Base-by-base conservation (phyloP, 768 basidiomycete species). In the Cyclocybe cylindracea region DNA sequence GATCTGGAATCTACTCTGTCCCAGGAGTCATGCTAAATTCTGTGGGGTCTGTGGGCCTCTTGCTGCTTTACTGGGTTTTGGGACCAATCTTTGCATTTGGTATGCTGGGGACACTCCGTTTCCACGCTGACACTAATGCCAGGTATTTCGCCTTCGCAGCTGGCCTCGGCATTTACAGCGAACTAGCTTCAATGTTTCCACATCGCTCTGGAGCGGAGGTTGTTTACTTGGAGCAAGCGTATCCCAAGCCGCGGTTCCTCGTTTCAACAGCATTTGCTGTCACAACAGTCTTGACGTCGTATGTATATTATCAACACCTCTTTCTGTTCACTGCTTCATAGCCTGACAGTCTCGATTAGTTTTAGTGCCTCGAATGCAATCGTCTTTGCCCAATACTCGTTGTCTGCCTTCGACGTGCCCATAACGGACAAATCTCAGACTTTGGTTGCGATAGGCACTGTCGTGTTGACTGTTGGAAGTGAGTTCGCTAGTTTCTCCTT, bases 201-300 rank as follows among this genome's bases (percentile, higher is more conserved):
- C 56, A 72, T 40, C 64, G 80, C 16, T 76, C 77, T 10, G 79
- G 79, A 0, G 80, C 72, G 10, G 76, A 79, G 57, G 78, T 79
- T 10, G 79, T 74, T 4, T 79, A 74, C 48, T 68, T 78, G 11
- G 77, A 78, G 41, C 69, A 74, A 60, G 75, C 76, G 3, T 79
- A 77, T 43, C 74, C 74, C 10, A 61, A 66, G 29, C 78, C 78
- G 3, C 69, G 66, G 31, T 74, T 73, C 55, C 63, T 79, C 39
- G 70, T 80, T 7, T 71, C 78, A 1, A 71, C 69, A 10, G 59
- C 71, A 0, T 79, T 76, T 52, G 78, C 78, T 3, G 66, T 76
- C 14, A 69, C 64, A 8, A 58, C 69, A 16, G 63, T 75, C 31
- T 56, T 74, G 32, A 60, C 69, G 46, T 72, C 70, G 63, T 73